Base-by-base conservation (phyloP, 257 asterid genomes). In the Capsicum rhomboideum region DNA sequence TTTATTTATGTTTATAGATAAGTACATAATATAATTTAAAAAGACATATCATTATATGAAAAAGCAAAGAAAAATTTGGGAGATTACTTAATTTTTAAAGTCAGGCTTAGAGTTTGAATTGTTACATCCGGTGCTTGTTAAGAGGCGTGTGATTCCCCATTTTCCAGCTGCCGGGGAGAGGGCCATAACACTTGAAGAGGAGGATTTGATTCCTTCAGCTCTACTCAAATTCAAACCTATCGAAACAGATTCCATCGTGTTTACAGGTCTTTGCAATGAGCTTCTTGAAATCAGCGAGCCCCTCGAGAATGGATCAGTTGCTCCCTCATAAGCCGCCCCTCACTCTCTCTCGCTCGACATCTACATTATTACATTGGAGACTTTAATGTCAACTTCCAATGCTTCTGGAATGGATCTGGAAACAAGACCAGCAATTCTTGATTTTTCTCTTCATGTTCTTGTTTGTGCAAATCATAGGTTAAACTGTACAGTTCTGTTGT, bases 131-230 rank as follows among this genome's bases (percentile, higher is more conserved):
- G 91, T 90, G 81, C 82, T 90, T 79, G 79, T 97, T 56, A 97
- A 90, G 74, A 90, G 91, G 11, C 90, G 95, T 34, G 91, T 93
- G 83, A 88, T 97, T 79, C 98, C 98, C 46, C 94, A 85, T 90
- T 90, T 84, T 85, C 90, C 97, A 16, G 92, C 86, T 61, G 80
- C 90, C 54, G 97, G 96, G 79, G 86, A 89, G 85, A 90, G 81
- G 84, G 85, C 86, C 8, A 58, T 85, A 37, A 92, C 97, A 4
- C 92, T 97, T 12, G 98, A 93, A 82, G 94, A 93, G 6, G 98
- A 97, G 86, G 99, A 93, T 91, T 87, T 97, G 88, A 95, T 97
- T 50, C 99, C 98, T 71, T 82, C 97, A n/a, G 98, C 96, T 34
- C 93, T 97, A 4, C 85, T 93, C 84, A 97, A 97, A 89, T 97